phyloP scores from a whole-genome alignment of 139 green algal genomes.

The Nannochloris sp. region DNA sequence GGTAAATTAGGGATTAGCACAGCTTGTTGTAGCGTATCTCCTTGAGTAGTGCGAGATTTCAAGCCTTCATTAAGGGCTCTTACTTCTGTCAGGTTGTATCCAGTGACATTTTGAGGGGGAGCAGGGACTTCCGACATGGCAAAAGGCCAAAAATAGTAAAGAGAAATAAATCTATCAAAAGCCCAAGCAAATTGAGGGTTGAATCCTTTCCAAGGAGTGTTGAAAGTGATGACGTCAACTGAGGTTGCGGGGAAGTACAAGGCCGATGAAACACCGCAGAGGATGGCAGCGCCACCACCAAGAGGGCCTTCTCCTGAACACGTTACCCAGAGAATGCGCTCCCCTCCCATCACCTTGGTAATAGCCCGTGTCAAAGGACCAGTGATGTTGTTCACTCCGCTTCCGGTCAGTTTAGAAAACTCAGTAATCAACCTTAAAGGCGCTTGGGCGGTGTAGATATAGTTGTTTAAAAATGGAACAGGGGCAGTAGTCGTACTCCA shows the following conservation, averaged over 20 bases:
- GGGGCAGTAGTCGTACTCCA: background rate
- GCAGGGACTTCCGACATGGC: background rate
- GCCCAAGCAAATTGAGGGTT: conserved; percentile 18
- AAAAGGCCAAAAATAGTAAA: conserved; percentile 14
- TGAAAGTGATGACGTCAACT: conserved; percentile 17
- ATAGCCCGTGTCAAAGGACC: conserved; percentile 3
- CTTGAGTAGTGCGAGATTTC: background rate
- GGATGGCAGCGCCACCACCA: conserved; percentile 1
- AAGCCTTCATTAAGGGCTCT: too few relatives aligned
- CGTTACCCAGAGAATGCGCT: background rate
- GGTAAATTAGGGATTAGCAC: conserved; percentile 5
- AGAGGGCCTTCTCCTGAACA: conserved; percentile 8
- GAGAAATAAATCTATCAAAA: conserved; percentile 5
- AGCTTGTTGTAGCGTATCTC: background rate
- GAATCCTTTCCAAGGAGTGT: conserved; percentile 3
- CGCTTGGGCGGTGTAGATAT: conserved; percentile 14
- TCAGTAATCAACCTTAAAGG: conserved; percentile 2
- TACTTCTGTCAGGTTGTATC: too few relatives aligned
- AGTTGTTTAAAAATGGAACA: background rate
- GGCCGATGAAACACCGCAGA: conserved; percentile 3
- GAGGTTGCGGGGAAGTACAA: conserved; percentile 5
- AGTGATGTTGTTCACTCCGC: background rate
- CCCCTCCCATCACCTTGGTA: background rate
- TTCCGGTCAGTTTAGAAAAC: background rate
- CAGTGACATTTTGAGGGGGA: background rate